Evolutionary conservation across 371 early-diverging fungal genomes (phyloP), one percentile per base, ranked within the genome.

Genomic region (Aphelidium insulamus): DNA sequence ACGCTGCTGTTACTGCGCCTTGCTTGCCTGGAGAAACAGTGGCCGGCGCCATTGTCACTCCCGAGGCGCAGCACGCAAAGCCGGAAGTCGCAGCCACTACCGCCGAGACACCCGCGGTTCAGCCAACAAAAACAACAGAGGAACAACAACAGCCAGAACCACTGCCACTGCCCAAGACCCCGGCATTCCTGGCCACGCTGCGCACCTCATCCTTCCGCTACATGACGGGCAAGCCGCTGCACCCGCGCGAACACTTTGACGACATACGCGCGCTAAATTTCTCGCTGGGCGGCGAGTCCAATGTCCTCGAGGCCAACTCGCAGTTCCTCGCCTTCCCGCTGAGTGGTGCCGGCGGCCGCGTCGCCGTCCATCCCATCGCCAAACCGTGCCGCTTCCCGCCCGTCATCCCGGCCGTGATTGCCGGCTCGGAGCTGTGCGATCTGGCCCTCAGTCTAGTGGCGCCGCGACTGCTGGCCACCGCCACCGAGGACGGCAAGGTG

Each of bases 291-390:
- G 70, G 69, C 23, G 77, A 72, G 19, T 59, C 59, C 30, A 62
- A 69, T 25, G 43, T 67, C 17, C 57, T 76, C 12, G 58, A 72
- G 43, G 65, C 57, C 4, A 75, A 65, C 29, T 26, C 43, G 21
- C 57, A 54, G 34, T 72, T 63, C 21, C 48, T 81, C 28, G 73
- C 75, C 3, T 60, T 79, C 14, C 66, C 80, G 7, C 49, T 77
- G 17, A 44, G 59, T 10, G 87, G 84, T 4, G 55, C 71, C 18
- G 87, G 87, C 19, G 87, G 87, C 10, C 66, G 78, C 30, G 40
- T 86, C 16, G 77, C 64, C 1, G 56, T 83, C 21, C 56, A 75
- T 42, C 55, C 63, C n/a, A 45, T 54, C 0, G 43, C 47, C 10
- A 60, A 64, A 33, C 66, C 71, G 0, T 79, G 79, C 4, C 62